phyloP scores from a whole-genome alignment of 352 stramenopile genomes.

The Thalassiosira livingstoniorum region DNA sequence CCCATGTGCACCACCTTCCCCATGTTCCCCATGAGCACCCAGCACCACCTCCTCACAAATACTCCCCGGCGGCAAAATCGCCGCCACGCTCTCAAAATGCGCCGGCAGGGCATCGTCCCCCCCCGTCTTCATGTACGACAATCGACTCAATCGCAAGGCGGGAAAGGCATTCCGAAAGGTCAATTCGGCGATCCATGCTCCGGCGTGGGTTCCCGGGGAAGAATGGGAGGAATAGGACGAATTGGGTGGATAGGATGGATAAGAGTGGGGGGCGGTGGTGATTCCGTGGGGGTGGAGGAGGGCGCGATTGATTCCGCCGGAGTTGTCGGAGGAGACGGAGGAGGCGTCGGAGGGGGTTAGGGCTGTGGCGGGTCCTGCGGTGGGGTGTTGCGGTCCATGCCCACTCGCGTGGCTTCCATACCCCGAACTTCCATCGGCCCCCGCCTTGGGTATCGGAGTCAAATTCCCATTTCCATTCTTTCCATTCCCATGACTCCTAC shows the following conservation, averaged over 20 bases:
- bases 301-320: conserved; percentile 49
- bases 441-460: conserved; percentile 53
- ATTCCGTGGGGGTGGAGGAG: conserved; percentile 19
- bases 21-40: conserved; percentile 48
- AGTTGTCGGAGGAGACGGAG: conserved; percentile 33
- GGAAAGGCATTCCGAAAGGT: conserved; percentile 80
- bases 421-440: conserved; percentile 9
- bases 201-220: conserved; percentile 71
- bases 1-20: no score
- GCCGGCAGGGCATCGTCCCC: conserved; percentile 75
- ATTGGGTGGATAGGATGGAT: conserved; percentile 4
- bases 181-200: conserved; percentile 84
- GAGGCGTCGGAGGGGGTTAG: conserved; percentile 14
- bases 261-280: conserved; percentile 23
- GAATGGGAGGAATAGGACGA: conserved; percentile 41
- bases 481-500: not conserved
- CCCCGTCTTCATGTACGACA: conserved; percentile 83
- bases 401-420: conserved; percentile 5
- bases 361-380: not conserved
- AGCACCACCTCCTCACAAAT: conserved; percentile 66
- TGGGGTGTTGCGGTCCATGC: conserved; percentile 2
- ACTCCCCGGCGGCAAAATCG: conserved; percentile 73
- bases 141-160: conserved; percentile 74
- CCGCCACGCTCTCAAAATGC: conserved; percentile 86
- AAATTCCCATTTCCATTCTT: conserved; percentile 17